phyloP scores from a whole-genome alignment of 2,329 filamentous ascomycete genomes.

The Juglanconis oblonga region DNA sequence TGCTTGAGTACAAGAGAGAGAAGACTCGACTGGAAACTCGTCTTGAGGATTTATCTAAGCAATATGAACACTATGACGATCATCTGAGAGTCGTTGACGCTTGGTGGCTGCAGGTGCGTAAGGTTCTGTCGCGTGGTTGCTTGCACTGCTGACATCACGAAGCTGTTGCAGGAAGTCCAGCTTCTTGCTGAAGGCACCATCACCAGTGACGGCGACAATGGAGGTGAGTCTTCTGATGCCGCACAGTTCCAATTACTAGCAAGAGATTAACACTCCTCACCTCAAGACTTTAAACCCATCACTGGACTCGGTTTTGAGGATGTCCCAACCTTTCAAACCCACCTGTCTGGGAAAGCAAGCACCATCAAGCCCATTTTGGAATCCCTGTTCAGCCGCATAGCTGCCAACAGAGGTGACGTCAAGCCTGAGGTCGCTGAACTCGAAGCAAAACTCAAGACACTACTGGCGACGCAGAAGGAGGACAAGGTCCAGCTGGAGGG shows the following conservation, averaged over 20 bases:
- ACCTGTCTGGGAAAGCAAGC: constrained; percentile 73
- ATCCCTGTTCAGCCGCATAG: constrained; percentile 60
- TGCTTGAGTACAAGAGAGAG: constrained; percentile 96
- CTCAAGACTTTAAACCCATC: constrained; percentile 51
- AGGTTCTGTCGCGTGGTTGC: constrained; percentile 27
- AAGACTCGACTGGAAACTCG: constrained; percentile 77
- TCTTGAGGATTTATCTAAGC: constrained; percentile 75
- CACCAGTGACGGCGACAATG: constrained; percentile 35
- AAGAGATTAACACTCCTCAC: constrained; percentile 27
- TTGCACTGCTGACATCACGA: constrained; percentile 24
- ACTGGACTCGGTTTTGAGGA: constrained; percentile 62
- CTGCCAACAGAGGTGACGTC: constrained; percentile 48
- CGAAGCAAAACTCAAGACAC: constrained; percentile 69
- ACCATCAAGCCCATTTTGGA: constrained; percentile 74
- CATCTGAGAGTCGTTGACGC: constrained; percentile 86
- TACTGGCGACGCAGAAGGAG: constrained; percentile 80
- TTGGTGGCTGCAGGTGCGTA: constrained; percentile 84
- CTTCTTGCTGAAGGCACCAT: constrained; percentile 52
- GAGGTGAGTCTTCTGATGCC: constrained; percentile 32
- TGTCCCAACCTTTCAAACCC: constrained; percentile 71
- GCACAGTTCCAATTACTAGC: constrained; percentile 3
- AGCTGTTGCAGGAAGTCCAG: constrained; percentile 65
- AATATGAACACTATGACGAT: constrained; percentile 81
- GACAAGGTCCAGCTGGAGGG: constrained; percentile 74
- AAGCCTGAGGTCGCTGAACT: constrained; percentile 69